Evolutionary conservation across 108 stramenopile genomes (phyloP), one percentile per base, ranked within the genome.

Genomic region (Skeletonema marinoi): DNA sequence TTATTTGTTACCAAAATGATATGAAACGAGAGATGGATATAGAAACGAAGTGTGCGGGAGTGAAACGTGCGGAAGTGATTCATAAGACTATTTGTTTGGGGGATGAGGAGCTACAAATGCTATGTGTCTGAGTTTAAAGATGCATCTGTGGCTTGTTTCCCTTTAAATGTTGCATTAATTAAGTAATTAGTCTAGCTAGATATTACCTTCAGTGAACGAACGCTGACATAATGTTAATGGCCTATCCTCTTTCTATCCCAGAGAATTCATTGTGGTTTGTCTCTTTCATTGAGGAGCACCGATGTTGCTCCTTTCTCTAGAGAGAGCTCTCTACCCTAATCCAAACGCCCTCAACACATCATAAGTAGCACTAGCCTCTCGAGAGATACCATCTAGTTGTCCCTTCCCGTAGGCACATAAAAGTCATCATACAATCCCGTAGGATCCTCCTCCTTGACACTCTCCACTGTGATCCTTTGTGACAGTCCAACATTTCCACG

Each of bases 361-460:
- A n/a, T n/a, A n/a, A n/a, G n/a, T n/a, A n/a, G n/a, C n/a, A n/a
- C n/a, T n/a, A n/a, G n/a, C 39, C 39, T 41, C 11, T 12, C 10
- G 39, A 41, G 39, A 41, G 39, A 41, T 41, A 41, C 1, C 16
- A 46, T 46, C 44, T 56, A 56, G 8, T 56, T 10, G 4, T 29
- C 54, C 70, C 72, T 61, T n/a, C 81, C 86, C 7, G 86, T 90
- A 32, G 86, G 75, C 60, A 86, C 80, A 83, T 92, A 90, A 75
- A 95, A 95, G 29, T 77, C 89, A 78, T 95, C 93, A 73, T 90
- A 95, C 67, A 95, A 44, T 2, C 93, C 93, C 4, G 91, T 92
- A 10, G 92, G 87, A 41, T 77, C 89, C 65, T 91, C 90, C 14
- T 95, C 93, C 10, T 19, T 62, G 4, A 92, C 88, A n/a, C 88